phyloP scores from a whole-genome alignment of 176 grass and related monocot genomes.

The Musa beccarii region DNA sequence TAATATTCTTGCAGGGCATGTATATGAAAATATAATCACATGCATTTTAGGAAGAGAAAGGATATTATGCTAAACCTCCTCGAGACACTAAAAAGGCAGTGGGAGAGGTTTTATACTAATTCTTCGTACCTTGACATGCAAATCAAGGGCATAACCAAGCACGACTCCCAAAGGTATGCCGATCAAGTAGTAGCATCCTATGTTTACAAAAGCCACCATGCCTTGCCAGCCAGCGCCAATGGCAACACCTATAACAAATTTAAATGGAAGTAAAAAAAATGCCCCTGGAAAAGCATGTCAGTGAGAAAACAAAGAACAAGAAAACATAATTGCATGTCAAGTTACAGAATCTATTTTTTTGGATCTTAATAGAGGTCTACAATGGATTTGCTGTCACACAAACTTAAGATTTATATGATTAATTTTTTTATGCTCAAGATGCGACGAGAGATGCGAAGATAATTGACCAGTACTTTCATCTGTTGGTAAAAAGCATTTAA shows the following conservation, averaged over 20 bases:
- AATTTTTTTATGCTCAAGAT: too few species aligned
- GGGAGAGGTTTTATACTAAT: too few species aligned
- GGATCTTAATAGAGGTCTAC: too few species aligned
- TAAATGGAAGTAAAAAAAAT: not conserved
- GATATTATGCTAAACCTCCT: too few species aligned
- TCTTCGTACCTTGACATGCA: constrained; percentile 45
- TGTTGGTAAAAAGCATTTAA: too few species aligned
- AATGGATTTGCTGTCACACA: too few species aligned
- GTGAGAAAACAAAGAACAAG: not conserved
- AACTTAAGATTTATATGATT: too few species aligned
- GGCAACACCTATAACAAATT: constrained; percentile 46
- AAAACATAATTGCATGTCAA: not conserved
- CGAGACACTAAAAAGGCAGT: too few species aligned
- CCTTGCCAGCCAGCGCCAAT: constrained; percentile 70
- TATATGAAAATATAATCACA: too few species aligned
- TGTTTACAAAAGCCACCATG: constrained; percentile 70
- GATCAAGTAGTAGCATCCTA: constrained; percentile 71
- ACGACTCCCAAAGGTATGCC: constrained; percentile 61
- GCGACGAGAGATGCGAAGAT: too few species aligned
- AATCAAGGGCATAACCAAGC: constrained; percentile 52
- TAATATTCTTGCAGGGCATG: too few species aligned
- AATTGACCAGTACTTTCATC: not conserved
- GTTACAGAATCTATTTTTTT: not conserved
- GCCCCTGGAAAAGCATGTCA: not conserved
- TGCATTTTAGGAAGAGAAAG: too few species aligned